phyloP scores from a whole-genome alignment of 176 grass and related monocot genomes.

The Cenchrus americanus region DNA sequence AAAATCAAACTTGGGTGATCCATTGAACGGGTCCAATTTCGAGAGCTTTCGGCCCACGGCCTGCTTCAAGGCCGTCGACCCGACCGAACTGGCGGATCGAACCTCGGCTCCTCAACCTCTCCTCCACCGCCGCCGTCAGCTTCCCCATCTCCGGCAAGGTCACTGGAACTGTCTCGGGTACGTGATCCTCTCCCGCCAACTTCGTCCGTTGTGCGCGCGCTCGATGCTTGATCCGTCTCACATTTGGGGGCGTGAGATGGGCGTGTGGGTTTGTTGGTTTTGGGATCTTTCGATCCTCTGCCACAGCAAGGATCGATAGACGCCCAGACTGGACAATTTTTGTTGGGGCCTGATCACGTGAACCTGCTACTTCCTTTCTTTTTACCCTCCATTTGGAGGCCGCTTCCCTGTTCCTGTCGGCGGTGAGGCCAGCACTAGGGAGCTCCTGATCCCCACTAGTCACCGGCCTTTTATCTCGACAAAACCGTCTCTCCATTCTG shows the following conservation, averaged over 20 bases:
- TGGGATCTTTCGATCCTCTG: not conserved
- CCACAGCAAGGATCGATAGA: not conserved
- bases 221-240: not conserved
- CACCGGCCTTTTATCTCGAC: no score
- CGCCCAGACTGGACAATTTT: not conserved
- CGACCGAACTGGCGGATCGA: not conserved
- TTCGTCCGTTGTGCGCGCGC: not conserved
- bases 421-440: no score
- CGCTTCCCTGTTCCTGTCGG: no score
- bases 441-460: no score
- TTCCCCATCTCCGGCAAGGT: not conserved
- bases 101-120: not conserved
- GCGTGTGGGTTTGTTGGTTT: not conserved
- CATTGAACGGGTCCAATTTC: not conserved
- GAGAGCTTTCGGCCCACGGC: not conserved
- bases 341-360: no score
- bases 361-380: no score
- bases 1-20: no score
- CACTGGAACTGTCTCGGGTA: not conserved
- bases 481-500: no score
- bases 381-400: no score
- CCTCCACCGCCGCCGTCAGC: not conserved
- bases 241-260: not conserved
- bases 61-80: not conserved
- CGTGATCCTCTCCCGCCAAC: not conserved